These are phyloP conservation scores for Colletotrichum sp. DNA, from an alignment of 2,329 filamentous ascomycete genomes.

Conservation along the genomic window DNA sequence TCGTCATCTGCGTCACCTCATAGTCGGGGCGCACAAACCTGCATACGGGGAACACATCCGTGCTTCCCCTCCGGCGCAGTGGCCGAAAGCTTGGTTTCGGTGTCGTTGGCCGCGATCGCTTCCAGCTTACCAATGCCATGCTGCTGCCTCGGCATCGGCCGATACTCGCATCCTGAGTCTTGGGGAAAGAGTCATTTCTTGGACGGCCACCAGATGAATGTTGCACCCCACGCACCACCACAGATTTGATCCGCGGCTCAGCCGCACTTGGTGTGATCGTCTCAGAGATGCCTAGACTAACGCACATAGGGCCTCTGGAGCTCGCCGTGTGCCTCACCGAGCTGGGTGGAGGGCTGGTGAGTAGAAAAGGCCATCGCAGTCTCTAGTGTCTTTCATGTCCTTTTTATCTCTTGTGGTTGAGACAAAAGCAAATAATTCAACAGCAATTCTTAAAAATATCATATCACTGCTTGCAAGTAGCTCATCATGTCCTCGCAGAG, in stretches of 20 bases:
- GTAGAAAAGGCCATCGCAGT: background rate
- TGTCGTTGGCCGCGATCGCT: background rate
- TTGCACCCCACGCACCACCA: background rate
- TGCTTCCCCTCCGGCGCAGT: background rate
- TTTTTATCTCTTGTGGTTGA: background rate
- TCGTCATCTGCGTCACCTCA: slow-evolving; percentile 1
- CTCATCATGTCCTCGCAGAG: slow-evolving; percentile 23
- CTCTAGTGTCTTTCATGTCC: background rate
- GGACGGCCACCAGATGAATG: background rate
- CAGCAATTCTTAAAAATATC: background rate
- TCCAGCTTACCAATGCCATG: background rate
- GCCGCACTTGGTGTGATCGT: slow-evolving; percentile 1
- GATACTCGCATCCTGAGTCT: background rate
- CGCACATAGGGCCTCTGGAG: background rate
- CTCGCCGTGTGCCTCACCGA: background rate
- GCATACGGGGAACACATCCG: slow-evolving; percentile 10
- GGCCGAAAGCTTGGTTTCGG: slow-evolving; percentile 13
- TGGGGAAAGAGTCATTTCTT: background rate
- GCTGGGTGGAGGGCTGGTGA: background rate
- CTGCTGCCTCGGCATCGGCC: background rate
- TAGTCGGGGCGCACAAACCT: slow-evolving; percentile 9
- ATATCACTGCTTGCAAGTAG: background rate
- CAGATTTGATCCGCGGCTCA: background rate
- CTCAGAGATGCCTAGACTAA: slow-evolving; percentile 5
- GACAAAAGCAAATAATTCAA: too few species aligned